Base-by-base conservation (phyloP, 2,329 filamentous ascomycete species). In the Penicillium nordicum region DNA sequence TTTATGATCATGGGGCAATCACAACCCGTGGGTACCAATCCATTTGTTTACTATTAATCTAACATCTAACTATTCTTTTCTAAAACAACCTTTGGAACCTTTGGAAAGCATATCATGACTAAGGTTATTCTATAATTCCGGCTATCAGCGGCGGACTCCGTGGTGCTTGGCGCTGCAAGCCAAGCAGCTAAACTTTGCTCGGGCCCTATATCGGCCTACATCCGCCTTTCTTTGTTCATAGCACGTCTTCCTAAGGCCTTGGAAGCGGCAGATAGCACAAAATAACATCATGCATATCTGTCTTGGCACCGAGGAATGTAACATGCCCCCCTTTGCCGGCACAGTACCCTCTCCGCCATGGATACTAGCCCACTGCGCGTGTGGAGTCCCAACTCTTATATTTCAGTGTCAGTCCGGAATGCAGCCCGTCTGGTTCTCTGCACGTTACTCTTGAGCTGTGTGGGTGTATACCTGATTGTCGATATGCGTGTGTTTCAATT, bases 401-500 rank as follows among this genome's bases (percentile, higher is more conserved):
- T 49, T 36, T 7, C 34, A 4, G 45, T 6, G 21, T 14, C 45
- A 6, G 21, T 42, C 30, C 32, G 18, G 18, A 5, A 27, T 40
- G 32, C 32, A 45, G 18, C 18, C 29, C 29, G n/a, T 43, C 34
- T 41, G 14, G 21, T 29, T 46, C 21, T 48, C 40, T 55, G 51
- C 43, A 43, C 47, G 9, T 52, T 57, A 42, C 23, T 54, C 8
- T 53, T 45, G 12, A 36, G 18, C 29, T 55, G 43, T 14, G 43
- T 53, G 27, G 46, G 40, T 16, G 27, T 27, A 9, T 58, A 50
- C 44, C 46, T 61, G 6, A 42, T 57, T 41, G 32, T 50, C 55
- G 58, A 43, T 8, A 71, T 71, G 68, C 65, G 64, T 27, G 47
- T 55, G 48, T 50, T 67, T 36, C 59, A 60, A 47, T 69, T 65